phyloP scores from a whole-genome alignment of 805 yeast genomes.

The Kluyveromyces siamensis region DNA sequence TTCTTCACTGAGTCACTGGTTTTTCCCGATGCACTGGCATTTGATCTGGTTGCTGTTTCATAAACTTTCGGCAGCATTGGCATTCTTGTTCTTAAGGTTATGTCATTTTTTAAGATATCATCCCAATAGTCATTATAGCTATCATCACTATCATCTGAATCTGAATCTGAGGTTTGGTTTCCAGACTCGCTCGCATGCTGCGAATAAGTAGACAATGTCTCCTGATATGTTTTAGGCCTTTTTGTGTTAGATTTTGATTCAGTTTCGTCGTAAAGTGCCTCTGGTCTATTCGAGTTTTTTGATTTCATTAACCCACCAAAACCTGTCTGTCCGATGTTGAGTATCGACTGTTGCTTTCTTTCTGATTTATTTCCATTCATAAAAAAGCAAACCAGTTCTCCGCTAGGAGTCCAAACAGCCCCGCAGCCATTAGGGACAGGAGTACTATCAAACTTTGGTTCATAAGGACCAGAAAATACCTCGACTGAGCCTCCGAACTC shows the following conservation, averaged over 20 bases:
- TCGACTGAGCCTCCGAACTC: conserved; percentile 6
- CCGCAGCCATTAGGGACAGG: conserved; percentile 94
- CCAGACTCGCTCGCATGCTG: conserved; percentile 4
- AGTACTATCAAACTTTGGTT: conserved; percentile 54
- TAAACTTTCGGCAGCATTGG: conserved; percentile 37
- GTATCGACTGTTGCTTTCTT: conserved; percentile 29
- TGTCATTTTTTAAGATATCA: conserved; percentile 50
- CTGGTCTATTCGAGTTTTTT: conserved; percentile 2
- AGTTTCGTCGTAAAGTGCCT: conserved; percentile 9
- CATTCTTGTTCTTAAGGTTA: conserved; percentile 37
- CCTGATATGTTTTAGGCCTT: conserved; percentile 29
- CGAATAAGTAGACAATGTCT: conserved; percentile 15
- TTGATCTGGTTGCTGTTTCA: conserved; percentile 17
- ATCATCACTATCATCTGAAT: conserved; percentile 36
- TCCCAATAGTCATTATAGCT: conserved; percentile 65
- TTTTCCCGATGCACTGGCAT: conserved; percentile 17
- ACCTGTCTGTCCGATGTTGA: conserved; percentile 18
- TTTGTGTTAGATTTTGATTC: neutral
- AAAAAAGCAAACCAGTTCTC: conserved; percentile 76
- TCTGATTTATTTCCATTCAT: conserved; percentile 41
- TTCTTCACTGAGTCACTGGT: conserved; percentile 20
- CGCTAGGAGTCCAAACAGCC: conserved; percentile 75
- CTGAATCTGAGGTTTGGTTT: conserved; percentile 16
- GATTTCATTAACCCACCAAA: conserved; percentile 19
- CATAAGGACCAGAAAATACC: conserved; percentile 8